Conservation (phyloP, 805 yeast genomes). For the Myxozyma kluyveri region DNA sequence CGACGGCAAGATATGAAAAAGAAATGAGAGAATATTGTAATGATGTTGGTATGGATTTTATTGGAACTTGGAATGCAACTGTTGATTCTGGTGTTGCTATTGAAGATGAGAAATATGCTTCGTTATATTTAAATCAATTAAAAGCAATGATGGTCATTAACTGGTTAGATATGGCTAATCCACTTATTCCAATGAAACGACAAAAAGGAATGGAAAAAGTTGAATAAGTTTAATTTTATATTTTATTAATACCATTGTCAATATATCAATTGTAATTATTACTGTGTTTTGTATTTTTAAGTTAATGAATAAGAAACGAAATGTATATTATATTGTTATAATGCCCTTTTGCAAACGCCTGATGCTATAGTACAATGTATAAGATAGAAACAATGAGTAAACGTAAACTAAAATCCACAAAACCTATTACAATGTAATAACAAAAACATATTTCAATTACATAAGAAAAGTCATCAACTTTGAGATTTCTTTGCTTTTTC, state of each 20-base stretch:
- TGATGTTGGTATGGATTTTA: slow-evolving; percentile 6
- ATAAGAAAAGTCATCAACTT: not conserved
- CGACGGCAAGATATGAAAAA: slow-evolving; percentile 18
- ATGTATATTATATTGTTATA: not conserved
- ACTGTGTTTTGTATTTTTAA: not conserved
- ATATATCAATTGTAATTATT: too few species aligned
- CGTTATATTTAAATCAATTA: slow-evolving; percentile 14
- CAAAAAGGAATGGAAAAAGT: too few species aligned
- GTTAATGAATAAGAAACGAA: not conserved
- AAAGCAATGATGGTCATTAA: slow-evolving; percentile 27
- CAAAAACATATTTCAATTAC: not conserved
- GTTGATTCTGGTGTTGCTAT: slow-evolving; percentile 11
- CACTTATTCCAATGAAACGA: too few species aligned
- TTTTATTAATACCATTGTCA: too few species aligned
- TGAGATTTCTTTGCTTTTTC: too few species aligned
- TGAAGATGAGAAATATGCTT: slow-evolving; percentile 3
- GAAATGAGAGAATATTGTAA: slow-evolving; percentile 5
- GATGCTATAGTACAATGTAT: not conserved
- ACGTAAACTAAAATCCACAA: too few species aligned
- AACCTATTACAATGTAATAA: not conserved
- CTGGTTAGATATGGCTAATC: slow-evolving; percentile 22
- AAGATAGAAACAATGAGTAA: too few species aligned
- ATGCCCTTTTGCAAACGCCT: not conserved
- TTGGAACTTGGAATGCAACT: slow-evolving; percentile 29
- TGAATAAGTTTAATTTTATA: slow-evolving; percentile 33